These are phyloP conservation scores for Phytophthora sp. DNA, from an alignment of 352 stramenopile genomes.

Conservation along the genomic window DNA sequence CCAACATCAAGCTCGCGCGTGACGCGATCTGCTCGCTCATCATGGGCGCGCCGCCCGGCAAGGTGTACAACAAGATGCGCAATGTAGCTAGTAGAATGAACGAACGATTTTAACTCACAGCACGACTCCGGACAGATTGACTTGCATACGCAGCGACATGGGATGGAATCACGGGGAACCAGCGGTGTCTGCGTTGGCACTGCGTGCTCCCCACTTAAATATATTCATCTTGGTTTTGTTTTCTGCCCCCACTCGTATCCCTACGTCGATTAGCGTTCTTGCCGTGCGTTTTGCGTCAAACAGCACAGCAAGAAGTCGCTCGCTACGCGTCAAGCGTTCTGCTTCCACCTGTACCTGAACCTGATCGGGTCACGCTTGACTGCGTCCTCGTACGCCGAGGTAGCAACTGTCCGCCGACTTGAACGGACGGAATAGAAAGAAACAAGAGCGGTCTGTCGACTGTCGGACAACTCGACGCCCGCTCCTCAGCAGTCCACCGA, in stretches of 20 bases:
- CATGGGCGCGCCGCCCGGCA: constrained; percentile 98
- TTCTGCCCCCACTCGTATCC: constrained; percentile 6
- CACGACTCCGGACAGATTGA: background rate
- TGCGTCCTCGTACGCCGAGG: background rate
- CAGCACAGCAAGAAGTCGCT: background rate
- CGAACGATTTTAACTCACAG: constrained; percentile 91
- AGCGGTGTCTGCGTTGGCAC: background rate
- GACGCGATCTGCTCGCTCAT: constrained; percentile 91
- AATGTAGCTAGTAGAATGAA: constrained; percentile 99
- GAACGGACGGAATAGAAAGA: constrained; percentile 2
- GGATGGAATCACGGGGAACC: constrained; percentile 18
- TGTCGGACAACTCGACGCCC: background rate
- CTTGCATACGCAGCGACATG: constrained; percentile 5
- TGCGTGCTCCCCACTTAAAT: constrained; percentile 48
- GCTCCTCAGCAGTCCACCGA: background rate
- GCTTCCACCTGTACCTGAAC: background rate
- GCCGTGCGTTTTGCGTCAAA: too few relatives aligned
- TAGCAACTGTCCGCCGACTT: background rate
- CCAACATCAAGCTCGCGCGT: constrained; percentile 98
- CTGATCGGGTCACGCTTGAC: constrained; percentile 1
- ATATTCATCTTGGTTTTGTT: constrained; percentile 57
- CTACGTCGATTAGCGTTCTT: background rate
- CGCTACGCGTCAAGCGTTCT: background rate
- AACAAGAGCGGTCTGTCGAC: background rate
- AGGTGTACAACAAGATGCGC: constrained; percentile 99